phyloP scores from a whole-genome alignment of 2,329 filamentous ascomycete genomes.

The Zymoseptoria ardabiliae region DNA sequence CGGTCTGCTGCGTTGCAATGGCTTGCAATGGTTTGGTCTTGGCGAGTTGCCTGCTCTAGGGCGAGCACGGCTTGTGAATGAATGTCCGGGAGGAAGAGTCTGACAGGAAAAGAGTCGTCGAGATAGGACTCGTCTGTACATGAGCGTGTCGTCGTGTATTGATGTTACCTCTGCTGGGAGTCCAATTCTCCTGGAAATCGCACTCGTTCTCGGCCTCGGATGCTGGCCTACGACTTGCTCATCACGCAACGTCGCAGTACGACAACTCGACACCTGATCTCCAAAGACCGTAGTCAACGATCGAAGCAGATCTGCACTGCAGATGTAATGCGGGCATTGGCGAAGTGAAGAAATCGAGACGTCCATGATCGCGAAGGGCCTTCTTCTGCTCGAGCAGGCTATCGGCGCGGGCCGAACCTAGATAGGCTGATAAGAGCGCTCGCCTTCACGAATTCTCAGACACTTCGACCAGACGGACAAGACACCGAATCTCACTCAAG shows the following conservation, averaged over 20 bases:
- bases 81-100: not conserved
- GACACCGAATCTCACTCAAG: not conserved
- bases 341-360: too few relatives aligned
- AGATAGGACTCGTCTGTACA: not conserved
- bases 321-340: too few relatives aligned
- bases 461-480: not conserved
- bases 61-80: not conserved
- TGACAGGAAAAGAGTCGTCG: not conserved
- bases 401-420: not conserved
- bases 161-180: not conserved
- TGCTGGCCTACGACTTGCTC: too few relatives aligned
- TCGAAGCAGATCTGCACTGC: too few relatives aligned
- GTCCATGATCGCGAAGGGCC: too few relatives aligned
- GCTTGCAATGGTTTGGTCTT: not conserved
- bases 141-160: not conserved
- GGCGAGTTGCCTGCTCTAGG: not conserved
- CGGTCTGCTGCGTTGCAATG: not conserved
- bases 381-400: too few relatives aligned
- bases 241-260: too few relatives aligned
- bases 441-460: not conserved
- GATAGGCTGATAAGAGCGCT: not conserved
- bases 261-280: too few relatives aligned
- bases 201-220: too few relatives aligned
- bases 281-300: too few relatives aligned
- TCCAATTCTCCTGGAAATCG: not conserved